Percentiles rank a stretch among this genome's conserved stretches.
Evolutionary conservation across 2,329 filamentous ascomycete species (phyloP).

Genomic region (Rhynchosporium agropyri): DNA sequence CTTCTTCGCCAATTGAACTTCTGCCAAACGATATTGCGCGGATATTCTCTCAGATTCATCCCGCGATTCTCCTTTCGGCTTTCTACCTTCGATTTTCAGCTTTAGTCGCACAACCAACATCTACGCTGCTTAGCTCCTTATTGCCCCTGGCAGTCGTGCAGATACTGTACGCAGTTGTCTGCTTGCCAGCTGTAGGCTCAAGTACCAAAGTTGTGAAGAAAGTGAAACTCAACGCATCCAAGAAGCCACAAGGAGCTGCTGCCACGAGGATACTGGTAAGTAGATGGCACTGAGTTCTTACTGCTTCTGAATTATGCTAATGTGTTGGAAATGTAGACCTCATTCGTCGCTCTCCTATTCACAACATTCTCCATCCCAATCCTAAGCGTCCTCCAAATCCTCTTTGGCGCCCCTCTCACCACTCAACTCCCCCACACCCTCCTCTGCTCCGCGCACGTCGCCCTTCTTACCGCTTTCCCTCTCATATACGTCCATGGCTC

Average conservation of each 20-base stretch:
- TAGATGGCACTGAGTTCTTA: not conserved
- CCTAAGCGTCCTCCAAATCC: slow-evolving; percentile 62
- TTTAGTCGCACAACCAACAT: slow-evolving; percentile 71
- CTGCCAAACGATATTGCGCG: slow-evolving; percentile 46
- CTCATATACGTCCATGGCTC: slow-evolving; percentile 86
- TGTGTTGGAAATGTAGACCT: slow-evolving; percentile 54
- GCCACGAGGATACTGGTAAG: slow-evolving; percentile 18
- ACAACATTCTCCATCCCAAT: slow-evolving; percentile 52
- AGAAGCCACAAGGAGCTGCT: slow-evolving; percentile 46
- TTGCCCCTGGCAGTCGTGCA: slow-evolving; percentile 68
- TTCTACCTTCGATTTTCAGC: slow-evolving; percentile 65
- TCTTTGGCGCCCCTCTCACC: slow-evolving; percentile 90
- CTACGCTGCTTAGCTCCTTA: slow-evolving; percentile 62
- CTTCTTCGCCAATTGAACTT: slow-evolving; percentile 39
- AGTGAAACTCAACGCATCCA: slow-evolving; percentile 56
- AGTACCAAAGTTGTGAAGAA: slow-evolving; percentile 51
- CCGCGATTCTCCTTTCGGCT: slow-evolving; percentile 64
- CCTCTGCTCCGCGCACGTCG: slow-evolving; percentile 79
- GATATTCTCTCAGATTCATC: slow-evolving; percentile 67
- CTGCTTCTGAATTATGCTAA: not conserved
- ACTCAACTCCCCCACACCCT: slow-evolving; percentile 78
- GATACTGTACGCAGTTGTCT: slow-evolving; percentile 61
- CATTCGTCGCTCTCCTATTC: slow-evolving; percentile 68
- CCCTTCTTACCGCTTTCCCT: slow-evolving; percentile 76
- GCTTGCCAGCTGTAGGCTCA: slow-evolving; percentile 63